phyloP scores from a whole-genome alignment of 192 early-diverging fungal species.

The Coemansia sp. region DNA sequence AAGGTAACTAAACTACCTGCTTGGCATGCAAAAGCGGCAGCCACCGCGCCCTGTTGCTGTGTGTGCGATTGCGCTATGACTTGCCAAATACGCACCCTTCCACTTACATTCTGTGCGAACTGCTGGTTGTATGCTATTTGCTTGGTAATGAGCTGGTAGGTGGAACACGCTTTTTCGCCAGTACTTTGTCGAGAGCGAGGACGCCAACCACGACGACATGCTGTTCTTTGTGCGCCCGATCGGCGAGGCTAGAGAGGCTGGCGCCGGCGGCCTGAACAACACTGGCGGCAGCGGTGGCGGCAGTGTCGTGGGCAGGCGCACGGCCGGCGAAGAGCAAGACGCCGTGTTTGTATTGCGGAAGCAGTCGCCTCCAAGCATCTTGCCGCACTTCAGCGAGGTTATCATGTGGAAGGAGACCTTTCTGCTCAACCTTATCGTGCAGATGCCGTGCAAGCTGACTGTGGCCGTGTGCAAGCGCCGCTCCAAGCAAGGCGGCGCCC shows the following conservation, averaged over 20 bases:
- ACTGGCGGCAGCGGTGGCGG: background rate
- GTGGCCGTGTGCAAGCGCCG: conserved; percentile 81
- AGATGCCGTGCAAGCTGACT: conserved; percentile 89
- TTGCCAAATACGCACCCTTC: background rate
- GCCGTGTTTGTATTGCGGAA: conserved; percentile 87
- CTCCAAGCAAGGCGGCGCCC: conserved; percentile 48
- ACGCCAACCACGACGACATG: conserved; percentile 79
- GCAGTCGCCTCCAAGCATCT: conserved; percentile 57
- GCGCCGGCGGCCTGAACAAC: background rate
- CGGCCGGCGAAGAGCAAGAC: conserved; percentile 53
- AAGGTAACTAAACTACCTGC: conserved; percentile 36
- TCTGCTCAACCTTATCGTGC: conserved; percentile 88
- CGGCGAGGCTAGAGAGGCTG: conserved; percentile 30
- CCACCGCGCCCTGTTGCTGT: background rate
- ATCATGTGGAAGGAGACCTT: conserved; percentile 94
- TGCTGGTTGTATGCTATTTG: conserved; percentile 2
- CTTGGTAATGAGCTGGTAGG: conserved; percentile 13
- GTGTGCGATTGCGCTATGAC: conserved; percentile 4
- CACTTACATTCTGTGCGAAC: background rate
- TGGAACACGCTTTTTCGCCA: conserved; percentile 59
- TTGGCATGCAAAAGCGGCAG: background rate
- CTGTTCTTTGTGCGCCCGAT: conserved; percentile 80
- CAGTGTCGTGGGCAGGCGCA: background rate
- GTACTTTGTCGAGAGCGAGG: conserved; percentile 72
- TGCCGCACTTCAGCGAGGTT: conserved; percentile 70